Conservation (phyloP, 257 asterid genomes). For the Solanum pinnatisectum region DNA sequence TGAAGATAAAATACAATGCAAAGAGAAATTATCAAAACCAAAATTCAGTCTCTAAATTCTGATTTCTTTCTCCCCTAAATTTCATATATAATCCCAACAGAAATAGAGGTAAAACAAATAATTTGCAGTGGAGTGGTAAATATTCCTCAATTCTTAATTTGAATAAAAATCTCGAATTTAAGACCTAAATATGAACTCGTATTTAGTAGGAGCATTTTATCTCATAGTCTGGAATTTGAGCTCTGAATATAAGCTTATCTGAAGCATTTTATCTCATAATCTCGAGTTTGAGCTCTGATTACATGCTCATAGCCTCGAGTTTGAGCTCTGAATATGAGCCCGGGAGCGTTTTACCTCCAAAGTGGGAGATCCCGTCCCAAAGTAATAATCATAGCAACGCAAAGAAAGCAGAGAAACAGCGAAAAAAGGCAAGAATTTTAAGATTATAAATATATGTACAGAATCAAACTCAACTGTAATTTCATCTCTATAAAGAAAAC, state of each 20-base stretch:
- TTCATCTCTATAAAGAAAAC: neutral
- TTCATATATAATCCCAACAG: neutral
- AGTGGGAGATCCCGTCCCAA: neutral
- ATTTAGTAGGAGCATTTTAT: neutral
- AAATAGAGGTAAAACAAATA: neutral
- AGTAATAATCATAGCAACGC: neutral
- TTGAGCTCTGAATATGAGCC: no score
- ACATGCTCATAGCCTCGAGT: no score
- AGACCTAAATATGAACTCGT: neutral
- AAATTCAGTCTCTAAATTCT: neutral
- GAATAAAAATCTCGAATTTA: no score
- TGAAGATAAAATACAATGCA: neutral
- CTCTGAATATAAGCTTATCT: no score
- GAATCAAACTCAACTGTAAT: neutral
- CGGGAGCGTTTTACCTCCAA: neutral
- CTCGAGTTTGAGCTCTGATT: neutral
- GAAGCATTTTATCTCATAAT: neutral
- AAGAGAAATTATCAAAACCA: neutral
- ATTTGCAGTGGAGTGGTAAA: neutral
- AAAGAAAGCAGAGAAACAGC: neutral
- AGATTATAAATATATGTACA: neutral
- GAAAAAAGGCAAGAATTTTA: neutral
- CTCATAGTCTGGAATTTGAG: neutral
- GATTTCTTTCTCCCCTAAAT: neutral
- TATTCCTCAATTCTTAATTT: neutral